A percentile compares a stretch with the other conserved stretches of the same genome.
Conservation (phyloP, 1,284 basidiomycete species). For the Ustilago tritici region DNA sequence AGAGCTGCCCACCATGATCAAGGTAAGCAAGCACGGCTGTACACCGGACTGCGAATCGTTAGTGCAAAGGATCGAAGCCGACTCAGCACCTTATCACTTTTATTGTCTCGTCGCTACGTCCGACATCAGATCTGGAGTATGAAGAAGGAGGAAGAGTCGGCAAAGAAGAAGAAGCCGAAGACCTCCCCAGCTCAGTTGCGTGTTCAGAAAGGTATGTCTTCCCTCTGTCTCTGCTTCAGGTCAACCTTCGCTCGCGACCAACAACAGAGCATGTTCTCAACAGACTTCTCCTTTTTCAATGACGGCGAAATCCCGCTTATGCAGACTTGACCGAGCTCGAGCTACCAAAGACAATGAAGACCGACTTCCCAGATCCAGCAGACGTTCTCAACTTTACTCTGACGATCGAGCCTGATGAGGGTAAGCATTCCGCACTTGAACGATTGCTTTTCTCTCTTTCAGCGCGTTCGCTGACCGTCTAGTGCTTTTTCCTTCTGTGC, state of each 20-base stretch:
- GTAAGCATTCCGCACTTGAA: conserved; percentile 71
- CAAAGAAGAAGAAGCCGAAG: conserved; percentile 73
- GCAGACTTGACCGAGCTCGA: conserved; percentile 96
- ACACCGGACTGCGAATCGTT: neutral
- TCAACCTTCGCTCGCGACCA: neutral
- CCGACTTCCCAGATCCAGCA: conserved; percentile 86
- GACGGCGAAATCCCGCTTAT: too few species aligned
- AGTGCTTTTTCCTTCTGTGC: too few species aligned
- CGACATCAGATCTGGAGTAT: conserved; percentile 62
- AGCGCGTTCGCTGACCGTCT: neutral
- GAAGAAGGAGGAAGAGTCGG: conserved; percentile 68
- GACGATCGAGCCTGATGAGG: conserved; percentile 96
- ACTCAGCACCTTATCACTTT: too few species aligned
- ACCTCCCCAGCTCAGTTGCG: conserved; percentile 96
- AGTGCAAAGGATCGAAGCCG: neutral
- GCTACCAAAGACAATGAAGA: conserved; percentile 94
- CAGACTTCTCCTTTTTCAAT: neutral
- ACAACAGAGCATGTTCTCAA: neutral
- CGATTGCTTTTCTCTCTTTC: neutral
- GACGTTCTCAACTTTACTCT: conserved; percentile 96
- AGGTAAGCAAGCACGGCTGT: conserved; percentile 20
- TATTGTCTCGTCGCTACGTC: neutral
- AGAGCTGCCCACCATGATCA: conserved; percentile 35
- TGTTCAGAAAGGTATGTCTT: conserved; percentile 89
- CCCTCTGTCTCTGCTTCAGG: neutral